A percentile compares a stretch with the other conserved stretches of the same genome.
These are phyloP conservation scores for Suhomyces sp. DNA, from an alignment of 805 yeast genomes.

Conservation along the genomic window DNA sequence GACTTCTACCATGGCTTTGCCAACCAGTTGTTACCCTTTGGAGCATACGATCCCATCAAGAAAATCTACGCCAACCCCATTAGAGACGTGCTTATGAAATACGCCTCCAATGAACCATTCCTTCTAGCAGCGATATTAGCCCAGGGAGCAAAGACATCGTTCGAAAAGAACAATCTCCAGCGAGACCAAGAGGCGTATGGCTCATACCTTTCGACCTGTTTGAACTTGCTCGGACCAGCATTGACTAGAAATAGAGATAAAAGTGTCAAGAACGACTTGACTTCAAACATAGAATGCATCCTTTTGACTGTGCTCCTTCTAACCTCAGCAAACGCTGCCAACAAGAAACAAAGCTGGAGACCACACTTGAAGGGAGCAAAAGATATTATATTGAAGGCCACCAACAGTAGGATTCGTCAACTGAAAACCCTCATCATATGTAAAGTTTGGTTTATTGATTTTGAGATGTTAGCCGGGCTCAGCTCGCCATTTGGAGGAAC, in stretches of 20 bases:
- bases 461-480: slow-evolving; percentile 58
- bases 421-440: slow-evolving; percentile 52
- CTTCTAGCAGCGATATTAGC: slow-evolving; percentile 67
- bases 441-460: slow-evolving; percentile 54
- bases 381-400: slow-evolving; percentile 55
- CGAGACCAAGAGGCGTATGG: slow-evolving; percentile 66
- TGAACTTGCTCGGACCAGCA: slow-evolving; percentile 54
- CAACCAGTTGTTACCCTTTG: slow-evolving; percentile 37
- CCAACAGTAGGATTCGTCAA: slow-evolving; percentile 25
- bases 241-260: slow-evolving; percentile 21
- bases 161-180: slow-evolving; percentile 39
- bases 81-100: slow-evolving; percentile 58
- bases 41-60: slow-evolving; percentile 28
- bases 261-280: slow-evolving; percentile 16
- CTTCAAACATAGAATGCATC: slow-evolving; percentile 61
- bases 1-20: slow-evolving; percentile 41
- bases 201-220: slow-evolving; percentile 60
- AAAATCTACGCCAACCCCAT: slow-evolving; percentile 47
- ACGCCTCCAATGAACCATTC: slow-evolving; percentile 60
- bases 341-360: slow-evolving; percentile 57
- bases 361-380: slow-evolving; percentile 66
- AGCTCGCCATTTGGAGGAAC: slow-evolving; percentile 59
- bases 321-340: slow-evolving; percentile 60
- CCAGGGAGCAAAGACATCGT: slow-evolving; percentile 64
- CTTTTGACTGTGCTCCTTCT: slow-evolving; percentile 64